Evolutionary conservation across 179 eudicot genomes (phyloP).

Genomic region (Dionaea muscipula): DNA sequence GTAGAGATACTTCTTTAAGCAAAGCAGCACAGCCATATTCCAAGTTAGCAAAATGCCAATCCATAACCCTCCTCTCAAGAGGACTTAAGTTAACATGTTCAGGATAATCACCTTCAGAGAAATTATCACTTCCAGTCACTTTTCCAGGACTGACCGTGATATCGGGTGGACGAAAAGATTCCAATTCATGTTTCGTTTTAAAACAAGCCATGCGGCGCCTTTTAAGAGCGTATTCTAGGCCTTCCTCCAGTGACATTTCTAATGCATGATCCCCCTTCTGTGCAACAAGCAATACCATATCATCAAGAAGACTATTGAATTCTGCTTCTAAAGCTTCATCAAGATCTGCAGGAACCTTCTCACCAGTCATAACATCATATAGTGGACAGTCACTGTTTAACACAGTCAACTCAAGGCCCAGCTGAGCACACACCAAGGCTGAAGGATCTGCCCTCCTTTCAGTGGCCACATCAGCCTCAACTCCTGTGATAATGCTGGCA

Average conservation of each 20-base stretch:
- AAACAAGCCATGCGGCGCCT: constrained; percentile 35
- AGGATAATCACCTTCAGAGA: constrained; percentile 15
- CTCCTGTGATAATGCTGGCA: constrained; percentile 97
- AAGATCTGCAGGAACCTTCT: constrained; percentile 72
- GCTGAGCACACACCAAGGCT: constrained; percentile 80
- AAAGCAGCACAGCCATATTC: constrained; percentile 98
- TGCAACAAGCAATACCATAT: constrained; percentile 71
- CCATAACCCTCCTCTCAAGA: constrained; percentile 96
- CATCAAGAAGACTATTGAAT: constrained; percentile 82
- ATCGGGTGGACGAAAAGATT: constrained; percentile 13
- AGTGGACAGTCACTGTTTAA: constrained; percentile 97
- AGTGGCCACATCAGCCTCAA: constrained; percentile 90
- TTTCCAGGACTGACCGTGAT: constrained; percentile 15
- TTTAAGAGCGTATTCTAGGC: constrained; percentile 75
- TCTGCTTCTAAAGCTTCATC: constrained; percentile 90
- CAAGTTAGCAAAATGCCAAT: constrained; percentile 98
- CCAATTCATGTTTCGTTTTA: constrained; percentile 15
- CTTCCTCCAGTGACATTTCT: constrained; percentile 94
- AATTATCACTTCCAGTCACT: constrained; percentile 9
- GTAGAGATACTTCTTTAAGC: constrained; percentile 85
- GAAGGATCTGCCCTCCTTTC: constrained; percentile 98
- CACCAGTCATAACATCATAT: constrained; percentile 70
- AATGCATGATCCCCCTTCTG: constrained; percentile 71
- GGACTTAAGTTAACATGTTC: constrained; percentile 51
- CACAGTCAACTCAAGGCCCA: constrained; percentile 91